A percentile compares a stretch with the other conserved stretches of the same genome.
phyloP scores from a whole-genome alignment of 352 stramenopile species.

The Globisporangium carolinianum region DNA sequence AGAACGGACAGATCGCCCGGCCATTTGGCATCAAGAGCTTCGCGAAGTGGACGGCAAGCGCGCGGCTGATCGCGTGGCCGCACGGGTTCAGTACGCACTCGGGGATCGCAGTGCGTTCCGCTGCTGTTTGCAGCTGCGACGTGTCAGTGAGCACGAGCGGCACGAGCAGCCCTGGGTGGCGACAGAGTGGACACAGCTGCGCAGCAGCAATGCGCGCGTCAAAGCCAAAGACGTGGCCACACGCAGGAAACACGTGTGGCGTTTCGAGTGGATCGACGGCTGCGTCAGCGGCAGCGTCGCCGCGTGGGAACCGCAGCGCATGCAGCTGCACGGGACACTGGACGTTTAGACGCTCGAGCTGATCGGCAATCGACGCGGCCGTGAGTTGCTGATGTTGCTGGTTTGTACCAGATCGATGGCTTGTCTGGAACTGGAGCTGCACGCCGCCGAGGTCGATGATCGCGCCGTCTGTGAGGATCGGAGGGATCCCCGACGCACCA shows the following conservation, averaged over 20 bases:
- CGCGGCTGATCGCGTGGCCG: slow-evolving; percentile 67
- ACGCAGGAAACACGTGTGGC: slow-evolving; percentile 68
- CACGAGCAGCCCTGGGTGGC: slow-evolving; percentile 53
- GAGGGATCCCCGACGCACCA: slow-evolving; percentile 23
- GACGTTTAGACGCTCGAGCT: slow-evolving; percentile 62
- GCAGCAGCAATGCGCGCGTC: slow-evolving; percentile 56
- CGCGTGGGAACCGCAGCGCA: slow-evolving; percentile 44
- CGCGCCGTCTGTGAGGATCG: slow-evolving; percentile 56
- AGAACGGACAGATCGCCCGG: slow-evolving; percentile 75
- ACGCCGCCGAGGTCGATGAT: slow-evolving; percentile 76
- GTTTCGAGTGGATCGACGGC: slow-evolving; percentile 45
- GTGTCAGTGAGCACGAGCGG: slow-evolving; percentile 71
- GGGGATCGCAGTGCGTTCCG: slow-evolving; percentile 51
- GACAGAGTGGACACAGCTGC: slow-evolving; percentile 61
- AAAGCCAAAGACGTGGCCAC: slow-evolving; percentile 77
- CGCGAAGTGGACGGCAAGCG: slow-evolving; percentile 55
- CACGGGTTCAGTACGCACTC: slow-evolving; percentile 82
- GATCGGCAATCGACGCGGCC: slow-evolving; percentile 44
- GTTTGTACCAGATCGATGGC: slow-evolving; percentile 5
- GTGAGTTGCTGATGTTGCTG: slow-evolving; percentile 22
- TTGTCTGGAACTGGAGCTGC: slow-evolving; percentile 68
- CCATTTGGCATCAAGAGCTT: slow-evolving; percentile 66
- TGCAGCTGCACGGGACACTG: slow-evolving; percentile 79
- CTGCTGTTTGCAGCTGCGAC: slow-evolving; percentile 51
- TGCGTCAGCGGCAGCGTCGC: slow-evolving; percentile 20